Base-by-base conservation (phyloP, 1,139 yeast species). In the Suhomyces kunorum region DNA sequence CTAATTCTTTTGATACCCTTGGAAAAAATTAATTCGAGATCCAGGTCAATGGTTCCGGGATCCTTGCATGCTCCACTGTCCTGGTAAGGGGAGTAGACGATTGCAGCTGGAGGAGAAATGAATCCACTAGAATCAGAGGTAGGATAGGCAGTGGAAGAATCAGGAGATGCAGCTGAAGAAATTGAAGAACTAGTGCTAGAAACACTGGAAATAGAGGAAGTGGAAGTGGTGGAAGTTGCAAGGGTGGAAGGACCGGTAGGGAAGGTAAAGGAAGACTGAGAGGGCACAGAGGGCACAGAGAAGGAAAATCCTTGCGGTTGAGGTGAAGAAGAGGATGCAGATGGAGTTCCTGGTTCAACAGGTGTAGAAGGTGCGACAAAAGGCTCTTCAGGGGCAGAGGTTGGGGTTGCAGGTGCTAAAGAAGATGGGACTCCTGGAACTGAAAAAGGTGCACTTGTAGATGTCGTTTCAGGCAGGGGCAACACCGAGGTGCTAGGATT, bases 81-180 rank as follows among this genome's bases (percentile, higher is more conserved):
- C 43, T 76, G 74, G 67, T 87, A 89, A 24, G 97, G 97, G 25
- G 92, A 83, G 71, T 89, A 89, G 25, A 81, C 87, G 42, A 84
- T 70, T 23, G 80, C 76, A 34, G 68, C 61, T 42, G 90, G 90
- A 32, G 71, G 53, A 15, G 58, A 24, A 19, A 64, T 49, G 11
- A n/a, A 17, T n/a, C 49, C 51, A 8, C 33, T 26, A 12, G 18
- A 13, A 20, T 41, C 28, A 27, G 49, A 56, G 17, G 47, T 27
- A 18, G 46, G 28, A 11, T 35, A 19, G 1, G 32, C 17, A 20
- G 23, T 3, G 8, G 23, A 11, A 1, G 32, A 28, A 11, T 43
- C 12, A 15, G 67, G 53, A 25, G 63, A 46, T 8, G 61, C 43
- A 14, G 47, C 9, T 15, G 64, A 42, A 11, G 53, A 47, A 14